Evolutionary conservation across 495 filamentous ascomycete species (phyloP).

Genomic region (Barbatosphaeria neglecta): DNA sequence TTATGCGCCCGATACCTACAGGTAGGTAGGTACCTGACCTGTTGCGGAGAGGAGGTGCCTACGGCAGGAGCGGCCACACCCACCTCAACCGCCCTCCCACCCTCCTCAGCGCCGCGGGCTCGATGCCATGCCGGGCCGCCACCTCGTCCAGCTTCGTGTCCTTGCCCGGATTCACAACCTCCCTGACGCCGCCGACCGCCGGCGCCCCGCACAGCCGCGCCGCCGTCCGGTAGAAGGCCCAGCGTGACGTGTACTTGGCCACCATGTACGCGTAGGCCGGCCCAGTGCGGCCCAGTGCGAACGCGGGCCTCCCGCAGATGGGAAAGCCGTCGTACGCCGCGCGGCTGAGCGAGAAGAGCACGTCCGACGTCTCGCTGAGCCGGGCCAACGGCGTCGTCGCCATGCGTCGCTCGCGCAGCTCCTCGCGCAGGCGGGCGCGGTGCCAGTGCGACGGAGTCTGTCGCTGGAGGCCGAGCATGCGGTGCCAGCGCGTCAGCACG

Average conservation of each 20-base stretch:
- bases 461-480: constrained; percentile 21
- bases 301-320: constrained; percentile 19
- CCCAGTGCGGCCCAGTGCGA: constrained; percentile 14
- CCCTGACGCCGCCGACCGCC: constrained; percentile 17
- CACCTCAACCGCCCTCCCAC: too few species aligned
- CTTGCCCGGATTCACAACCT: constrained; percentile 41
- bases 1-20: too few species aligned
- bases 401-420: constrained; percentile 25
- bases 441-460: constrained; percentile 35
- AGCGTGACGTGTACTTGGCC: constrained; percentile 38
- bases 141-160: constrained; percentile 34
- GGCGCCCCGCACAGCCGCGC: constrained; percentile 26
- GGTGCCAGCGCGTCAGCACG: constrained; percentile 28
- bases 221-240: constrained; percentile 33
- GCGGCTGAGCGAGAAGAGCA: constrained; percentile 39
- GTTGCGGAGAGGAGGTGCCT: too few species aligned
- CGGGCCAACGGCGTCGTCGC: constrained; percentile 24
- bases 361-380: constrained; percentile 41
- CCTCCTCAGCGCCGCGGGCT: constrained; percentile 9
- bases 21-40: too few species aligned
- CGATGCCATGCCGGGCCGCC: constrained; percentile 31
- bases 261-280: constrained; percentile 37
- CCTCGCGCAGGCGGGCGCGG: constrained; percentile 32
- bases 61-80: too few species aligned
- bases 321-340: constrained; percentile 28